phyloP scores from a whole-genome alignment of 2,329 filamentous ascomycete genomes.

The Colletotrichum gigasporum region DNA sequence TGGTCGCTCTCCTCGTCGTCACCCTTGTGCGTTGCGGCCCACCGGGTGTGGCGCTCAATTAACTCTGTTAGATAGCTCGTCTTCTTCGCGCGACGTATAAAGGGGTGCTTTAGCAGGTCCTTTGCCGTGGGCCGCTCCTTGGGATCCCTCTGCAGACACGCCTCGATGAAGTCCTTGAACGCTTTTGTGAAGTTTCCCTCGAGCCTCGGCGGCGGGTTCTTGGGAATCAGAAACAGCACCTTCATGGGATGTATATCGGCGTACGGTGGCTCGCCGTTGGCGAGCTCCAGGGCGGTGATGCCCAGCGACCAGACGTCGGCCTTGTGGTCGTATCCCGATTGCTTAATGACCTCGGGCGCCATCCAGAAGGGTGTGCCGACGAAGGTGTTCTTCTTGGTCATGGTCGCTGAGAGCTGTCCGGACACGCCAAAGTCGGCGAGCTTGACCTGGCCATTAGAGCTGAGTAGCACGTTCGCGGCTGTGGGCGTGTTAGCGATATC shows the following conservation, averaged over 20 bases:
- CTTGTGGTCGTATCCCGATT: conserved; percentile 97
- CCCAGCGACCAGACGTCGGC: conserved; percentile 98
- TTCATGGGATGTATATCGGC: conserved; percentile 99
- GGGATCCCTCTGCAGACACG: conserved; percentile 89
- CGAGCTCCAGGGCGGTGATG: conserved; percentile 92
- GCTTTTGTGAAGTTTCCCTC: conserved; percentile 83
- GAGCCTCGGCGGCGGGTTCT: conserved; percentile 86
- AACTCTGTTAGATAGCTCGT: conserved; percentile 96
- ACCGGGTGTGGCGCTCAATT: conserved; percentile 89
- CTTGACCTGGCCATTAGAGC: conserved; percentile 94
- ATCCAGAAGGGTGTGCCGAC: conserved; percentile 99
- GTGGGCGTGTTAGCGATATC: background rate
- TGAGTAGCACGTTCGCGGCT: conserved; percentile 94
- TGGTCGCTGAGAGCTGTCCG: conserved; percentile 93
- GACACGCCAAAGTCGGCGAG: conserved; percentile 97
- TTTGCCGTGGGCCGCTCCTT: conserved; percentile 87
- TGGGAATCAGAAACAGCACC: conserved; percentile 94
- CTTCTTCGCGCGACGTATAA: conserved; percentile 91
- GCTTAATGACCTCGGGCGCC: conserved; percentile 98
- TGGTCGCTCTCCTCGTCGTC: conserved; percentile 74
- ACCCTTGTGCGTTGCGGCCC: conserved; percentile 82
- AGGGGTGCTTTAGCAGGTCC: conserved; percentile 88
- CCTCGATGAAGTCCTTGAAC: conserved; percentile 85
- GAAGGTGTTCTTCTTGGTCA: conserved; percentile 99
- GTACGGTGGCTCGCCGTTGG: conserved; percentile 92